A percentile compares a stretch with the other conserved stretches of the same genome.
phyloP scores from a whole-genome alignment of 441 rosid species.

The Adansonia rubrostipa region DNA sequence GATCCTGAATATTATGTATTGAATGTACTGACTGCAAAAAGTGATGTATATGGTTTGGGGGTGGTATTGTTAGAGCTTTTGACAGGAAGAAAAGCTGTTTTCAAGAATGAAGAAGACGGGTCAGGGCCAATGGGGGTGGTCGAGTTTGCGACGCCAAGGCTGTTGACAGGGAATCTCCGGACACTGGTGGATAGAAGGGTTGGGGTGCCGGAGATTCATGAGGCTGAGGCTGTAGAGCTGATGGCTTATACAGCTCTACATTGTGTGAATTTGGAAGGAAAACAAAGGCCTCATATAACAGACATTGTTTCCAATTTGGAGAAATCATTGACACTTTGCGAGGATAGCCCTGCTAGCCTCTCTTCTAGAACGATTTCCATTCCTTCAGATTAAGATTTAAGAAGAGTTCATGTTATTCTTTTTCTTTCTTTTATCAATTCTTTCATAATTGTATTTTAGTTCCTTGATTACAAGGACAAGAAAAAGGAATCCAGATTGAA shows the following conservation, averaged over 20 bases:
- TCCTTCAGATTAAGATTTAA: slow-evolving; percentile 33
- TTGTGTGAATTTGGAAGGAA: slow-evolving; percentile 46
- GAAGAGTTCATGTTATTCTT: neutral
- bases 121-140: slow-evolving; percentile 40
- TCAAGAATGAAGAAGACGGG: slow-evolving; percentile 28
- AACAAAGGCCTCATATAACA: slow-evolving; percentile 40
- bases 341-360: slow-evolving; percentile 34
- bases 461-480: no score
- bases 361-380: slow-evolving; percentile 36
- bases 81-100: slow-evolving; percentile 50
- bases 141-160: slow-evolving; percentile 31
- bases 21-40: slow-evolving; percentile 44
- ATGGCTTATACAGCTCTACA: slow-evolving; percentile 38
- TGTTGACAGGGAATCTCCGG: slow-evolving; percentile 33
- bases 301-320: slow-evolving; percentile 45
- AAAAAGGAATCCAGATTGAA: no score
- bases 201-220: slow-evolving; percentile 30
- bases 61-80: slow-evolving; percentile 48
- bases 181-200: slow-evolving; percentile 41
- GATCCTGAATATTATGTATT: slow-evolving; percentile 52
- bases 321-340: slow-evolving; percentile 37
- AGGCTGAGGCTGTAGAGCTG: slow-evolving; percentile 41
- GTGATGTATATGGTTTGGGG: slow-evolving; percentile 52
- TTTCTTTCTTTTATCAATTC: neutral
- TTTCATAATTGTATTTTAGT: neutral